Evolutionary conservation across 129 eudicot species (phyloP).

Genomic region (Artemisia tridentata): DNA sequence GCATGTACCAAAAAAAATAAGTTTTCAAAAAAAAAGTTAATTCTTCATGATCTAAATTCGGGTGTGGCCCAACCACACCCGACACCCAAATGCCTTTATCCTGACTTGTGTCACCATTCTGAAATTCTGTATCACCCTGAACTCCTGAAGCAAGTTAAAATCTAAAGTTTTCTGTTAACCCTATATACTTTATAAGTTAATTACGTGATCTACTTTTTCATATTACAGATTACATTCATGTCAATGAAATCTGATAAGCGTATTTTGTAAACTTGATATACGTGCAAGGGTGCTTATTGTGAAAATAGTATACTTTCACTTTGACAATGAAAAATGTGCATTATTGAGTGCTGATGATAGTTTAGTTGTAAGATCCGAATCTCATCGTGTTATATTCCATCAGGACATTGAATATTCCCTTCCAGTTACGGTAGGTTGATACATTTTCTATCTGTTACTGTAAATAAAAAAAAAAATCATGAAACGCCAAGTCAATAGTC

Average conservation of each 20-base stretch:
- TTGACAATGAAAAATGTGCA: background rate
- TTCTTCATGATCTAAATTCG: too few relatives aligned
- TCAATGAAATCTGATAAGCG: background rate
- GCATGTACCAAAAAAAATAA: too few relatives aligned
- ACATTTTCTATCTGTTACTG: background rate
- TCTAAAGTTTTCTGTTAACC: too few relatives aligned
- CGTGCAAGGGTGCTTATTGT: background rate
- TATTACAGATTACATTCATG: background rate
- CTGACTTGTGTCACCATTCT: too few relatives aligned
- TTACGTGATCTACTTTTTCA: too few relatives aligned
- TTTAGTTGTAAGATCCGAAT: constrained; percentile 15
- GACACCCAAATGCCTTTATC: too few relatives aligned
- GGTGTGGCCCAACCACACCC: too few relatives aligned
- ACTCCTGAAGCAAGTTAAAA: too few relatives aligned
- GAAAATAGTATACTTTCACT: background rate
- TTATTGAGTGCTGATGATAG: background rate
- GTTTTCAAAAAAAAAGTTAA: too few relatives aligned
- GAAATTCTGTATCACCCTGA: too few relatives aligned
- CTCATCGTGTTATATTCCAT: constrained; percentile 20
- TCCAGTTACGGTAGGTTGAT: background rate
- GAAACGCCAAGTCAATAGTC: constrained; percentile 3
- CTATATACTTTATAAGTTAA: too few relatives aligned
- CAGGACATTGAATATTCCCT: constrained; percentile 19
- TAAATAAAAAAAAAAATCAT: background rate
- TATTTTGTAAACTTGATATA: background rate